Evolutionary conservation across 495 filamentous ascomycete species (phyloP).

Genomic region (Annulohypoxylon moriforme): DNA sequence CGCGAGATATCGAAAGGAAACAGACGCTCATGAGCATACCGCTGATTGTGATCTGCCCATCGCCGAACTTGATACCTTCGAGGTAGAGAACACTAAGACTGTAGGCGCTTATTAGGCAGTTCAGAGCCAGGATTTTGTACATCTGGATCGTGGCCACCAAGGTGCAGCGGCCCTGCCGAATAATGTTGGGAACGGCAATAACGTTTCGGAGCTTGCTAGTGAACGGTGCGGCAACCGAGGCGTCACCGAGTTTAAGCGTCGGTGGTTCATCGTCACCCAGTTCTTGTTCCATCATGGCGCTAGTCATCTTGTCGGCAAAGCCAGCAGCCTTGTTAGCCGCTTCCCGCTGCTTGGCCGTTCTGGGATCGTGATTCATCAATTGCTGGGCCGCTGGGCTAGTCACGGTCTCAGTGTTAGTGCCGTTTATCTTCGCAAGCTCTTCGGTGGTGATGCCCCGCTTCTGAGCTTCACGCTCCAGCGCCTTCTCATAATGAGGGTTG

Average conservation of each 20-base stretch:
- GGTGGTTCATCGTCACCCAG: slow-evolving; percentile 91
- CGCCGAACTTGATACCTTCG: slow-evolving; percentile 98
- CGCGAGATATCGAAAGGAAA: slow-evolving; percentile 95
- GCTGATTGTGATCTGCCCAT: slow-evolving; percentile 98
- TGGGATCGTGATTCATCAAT: slow-evolving; percentile 66
- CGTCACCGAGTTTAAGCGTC: slow-evolving; percentile 96
- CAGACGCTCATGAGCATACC: slow-evolving; percentile 99
- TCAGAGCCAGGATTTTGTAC: slow-evolving; percentile 99
- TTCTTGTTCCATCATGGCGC: slow-evolving; percentile 90
- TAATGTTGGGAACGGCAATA: slow-evolving; percentile 97
- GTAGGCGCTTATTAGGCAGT: slow-evolving; percentile 98
- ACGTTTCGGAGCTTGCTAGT: slow-evolving; percentile 98
- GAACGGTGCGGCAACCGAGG: slow-evolving; percentile 96
- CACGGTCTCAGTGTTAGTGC: slow-evolving; percentile 66
- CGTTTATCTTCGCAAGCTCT: slow-evolving; percentile 56
- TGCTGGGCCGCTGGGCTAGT: slow-evolving; percentile 78
- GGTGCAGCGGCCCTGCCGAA: slow-evolving; percentile 96
- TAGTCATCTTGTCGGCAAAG: slow-evolving; percentile 87
- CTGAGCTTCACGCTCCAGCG: slow-evolving; percentile 81
- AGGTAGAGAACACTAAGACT: slow-evolving; percentile 95
- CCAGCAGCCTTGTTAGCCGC: slow-evolving; percentile 76
- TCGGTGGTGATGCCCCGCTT: slow-evolving; percentile 71
- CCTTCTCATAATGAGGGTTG: slow-evolving; percentile 97
- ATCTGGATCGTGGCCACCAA: slow-evolving; percentile 99
- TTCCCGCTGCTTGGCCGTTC: slow-evolving; percentile 70